Percentiles rank a stretch among this genome's conserved stretches.
phyloP scores from a whole-genome alignment of 2,329 filamentous ascomycete genomes.

The Pleoardoris graminearum region DNA sequence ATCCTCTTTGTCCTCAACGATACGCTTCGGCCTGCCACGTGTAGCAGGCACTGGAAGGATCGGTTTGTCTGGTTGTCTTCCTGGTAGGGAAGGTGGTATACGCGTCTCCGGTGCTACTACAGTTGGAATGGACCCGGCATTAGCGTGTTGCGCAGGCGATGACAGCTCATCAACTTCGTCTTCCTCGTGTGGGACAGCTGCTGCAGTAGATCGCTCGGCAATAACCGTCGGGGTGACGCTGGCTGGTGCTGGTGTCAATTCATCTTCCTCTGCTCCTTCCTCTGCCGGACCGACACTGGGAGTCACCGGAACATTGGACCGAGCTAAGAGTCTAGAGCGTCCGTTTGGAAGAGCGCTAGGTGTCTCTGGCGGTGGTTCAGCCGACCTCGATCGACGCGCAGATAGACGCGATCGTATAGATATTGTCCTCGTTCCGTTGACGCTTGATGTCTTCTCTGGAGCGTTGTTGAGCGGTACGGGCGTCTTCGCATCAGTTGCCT shows the following conservation, averaged over 20 bases:
- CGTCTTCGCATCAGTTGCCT: constrained; percentile 18
- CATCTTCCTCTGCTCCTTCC: constrained; percentile 34
- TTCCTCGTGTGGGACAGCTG: constrained; percentile 9
- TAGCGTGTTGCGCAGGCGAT: constrained; percentile 9
- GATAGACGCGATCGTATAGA: constrained; percentile 19
- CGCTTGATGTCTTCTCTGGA: constrained; percentile 15
- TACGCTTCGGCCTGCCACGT: constrained; percentile 21
- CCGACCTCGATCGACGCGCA: constrained; percentile 24
- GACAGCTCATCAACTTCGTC: constrained; percentile 30
- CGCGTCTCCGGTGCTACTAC: constrained; percentile 1
- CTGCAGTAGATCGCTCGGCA: background rate
- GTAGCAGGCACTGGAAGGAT: constrained; percentile 4
- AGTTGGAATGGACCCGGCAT: background rate
- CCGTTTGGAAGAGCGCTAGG: constrained; percentile 24
- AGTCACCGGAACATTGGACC: constrained; percentile 16
- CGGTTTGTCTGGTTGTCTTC: background rate
- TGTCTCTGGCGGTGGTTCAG: constrained; percentile 28
- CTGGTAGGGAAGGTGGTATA: background rate
- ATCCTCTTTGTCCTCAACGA: constrained; percentile 5
- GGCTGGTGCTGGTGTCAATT: constrained; percentile 28
- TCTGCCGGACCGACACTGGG: constrained; percentile 15
- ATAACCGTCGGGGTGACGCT: constrained; percentile 21
- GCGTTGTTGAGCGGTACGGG: constrained; percentile 5
- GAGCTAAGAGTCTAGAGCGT: constrained; percentile 17
- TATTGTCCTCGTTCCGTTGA: constrained; percentile 6